These are phyloP conservation scores for Curvularia lunata DNA, from an alignment of 2,329 filamentous ascomycete species.

Conservation along the genomic window DNA sequence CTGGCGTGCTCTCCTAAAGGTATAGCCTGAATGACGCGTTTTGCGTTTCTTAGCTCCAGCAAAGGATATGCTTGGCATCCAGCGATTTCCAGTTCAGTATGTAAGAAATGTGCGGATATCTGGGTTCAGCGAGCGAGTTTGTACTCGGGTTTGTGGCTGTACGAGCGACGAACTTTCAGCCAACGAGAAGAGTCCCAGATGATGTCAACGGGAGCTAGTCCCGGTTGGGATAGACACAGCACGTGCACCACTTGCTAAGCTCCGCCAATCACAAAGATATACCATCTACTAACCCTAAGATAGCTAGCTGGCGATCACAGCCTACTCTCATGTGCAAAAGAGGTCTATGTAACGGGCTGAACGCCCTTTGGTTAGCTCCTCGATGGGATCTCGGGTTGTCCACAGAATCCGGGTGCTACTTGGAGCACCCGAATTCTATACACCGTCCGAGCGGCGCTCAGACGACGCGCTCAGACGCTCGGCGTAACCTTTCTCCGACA, in stretches of 20 bases:
- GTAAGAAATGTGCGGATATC: background rate
- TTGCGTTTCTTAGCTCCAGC: conserved; percentile 39
- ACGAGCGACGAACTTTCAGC: background rate
- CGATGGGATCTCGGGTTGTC: too few species aligned
- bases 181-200: conserved; percentile 4
- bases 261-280: too few species aligned
- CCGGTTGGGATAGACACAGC: background rate
- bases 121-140: background rate
- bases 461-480: too few species aligned
- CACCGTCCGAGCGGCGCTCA: too few species aligned
- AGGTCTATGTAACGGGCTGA: too few species aligned
- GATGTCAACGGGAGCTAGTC: conserved; percentile 11
- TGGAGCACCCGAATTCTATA: too few species aligned
- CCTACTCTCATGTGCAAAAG: too few species aligned
- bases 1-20: conserved; percentile 30
- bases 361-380: too few species aligned
- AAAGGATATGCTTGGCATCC: conserved; percentile 33
- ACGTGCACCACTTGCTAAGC: conserved; percentile 11
- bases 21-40: conserved; percentile 33
- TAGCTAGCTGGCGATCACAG: too few species aligned
- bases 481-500: too few species aligned
- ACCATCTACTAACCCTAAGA: too few species aligned
- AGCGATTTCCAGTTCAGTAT: conserved; percentile 2
- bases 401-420: too few species aligned
- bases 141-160: background rate